Evolutionary conservation across 176 grass and related monocot genomes (phyloP), one percentile per base, ranked within the genome.

Genomic region (Ananas comosus): DNA sequence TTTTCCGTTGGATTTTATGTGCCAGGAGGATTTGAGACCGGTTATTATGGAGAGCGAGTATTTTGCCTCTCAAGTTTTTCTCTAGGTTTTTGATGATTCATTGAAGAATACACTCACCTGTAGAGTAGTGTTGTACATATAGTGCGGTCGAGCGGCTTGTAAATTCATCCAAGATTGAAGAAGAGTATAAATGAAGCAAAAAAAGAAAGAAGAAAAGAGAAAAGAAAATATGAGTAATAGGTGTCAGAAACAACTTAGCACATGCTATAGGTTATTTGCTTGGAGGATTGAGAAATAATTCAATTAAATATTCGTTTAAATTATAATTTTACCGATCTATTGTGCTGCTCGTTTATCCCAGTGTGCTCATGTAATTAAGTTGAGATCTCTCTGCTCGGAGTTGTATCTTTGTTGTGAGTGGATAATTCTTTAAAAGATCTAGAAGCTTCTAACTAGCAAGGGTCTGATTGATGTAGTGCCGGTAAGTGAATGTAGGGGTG

Each of bases 1-100:
- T 28, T 95, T 95, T 70, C 83, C 91, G 3, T 70, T 95, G 63
- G 65, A 90, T 23, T 95, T 95, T 72, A 90, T 95, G 91, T 80
- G 81, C 64, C 71, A 83, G 66, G 91, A 95, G 76, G 87, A 95
- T 33, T 78, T 95, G 81, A 81, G 87, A 75, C 91, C 91, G 5
- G 80, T 64, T 64, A 89, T 95, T 19, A 59, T 69, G 1, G 80
- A 90, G 78, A 82, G 80, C 50, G 87, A 95, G 59, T 95, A 79
- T 74, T 95, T 85, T 49, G 88, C 71, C 23, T 81, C 83, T 42
- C 75, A 82, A 63, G 91, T 90, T 80, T 95, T 95, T 61, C 84
- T 87, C 73, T 95, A 95, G 78, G 3, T 63, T 73, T 66, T 23
- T 7, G 11, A 17, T 59, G 54, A 9, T 18, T 64, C 13, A 4